Evolutionary conservation across 495 filamentous ascomycete genomes (phyloP), one percentile per base, ranked within the genome.

Genomic region (Aspergillus asperescens): DNA sequence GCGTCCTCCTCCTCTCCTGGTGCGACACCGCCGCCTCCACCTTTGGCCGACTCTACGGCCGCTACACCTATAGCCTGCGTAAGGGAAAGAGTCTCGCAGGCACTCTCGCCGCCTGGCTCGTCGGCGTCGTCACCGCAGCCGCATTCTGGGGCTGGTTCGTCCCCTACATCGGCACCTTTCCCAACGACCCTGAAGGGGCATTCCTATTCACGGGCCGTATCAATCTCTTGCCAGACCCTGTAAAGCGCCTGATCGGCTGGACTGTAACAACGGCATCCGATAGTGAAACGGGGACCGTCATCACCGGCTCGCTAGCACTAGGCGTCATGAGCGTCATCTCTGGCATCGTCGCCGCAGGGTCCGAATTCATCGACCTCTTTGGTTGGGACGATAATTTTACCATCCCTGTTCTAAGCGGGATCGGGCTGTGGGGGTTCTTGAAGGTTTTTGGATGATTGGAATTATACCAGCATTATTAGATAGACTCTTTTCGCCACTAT

Each of bases 21-120:
- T 99, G 93, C 65, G 93, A 99, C 62, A 96, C 94, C 5, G 94
- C 93, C 32, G 93, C 93, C 3, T 90, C 85, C 59, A 99, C 93
- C 0, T 86, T 97, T 50, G 93, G 93, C 32, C 79, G 93, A 37
- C 69, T 90, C 4, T 97, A 86, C 64, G 89, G 93, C 29, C 82
- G 87, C 44, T 88, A 95, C 60, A 99, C 93, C 15, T 88, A 87
- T 31, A 78, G 83, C 32, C 79, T 99, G 38, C 82, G 93, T 44
- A 74, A 77, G 24, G 91, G 91, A 5, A 99, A 99, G 81, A 92
- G 86, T 45, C 72, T 97, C 12, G 93, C 93, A 29, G 93, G 93
- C 0, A 93, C 86, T 32, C 52, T 88, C 16, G 92, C 93, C 18
- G 91, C 91, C 28, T 88, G 86, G 62, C 47, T 86, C 5, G 84